Conservation (phyloP, 2,329 filamentous ascomycete species). For the Penicillium sp. region DNA sequence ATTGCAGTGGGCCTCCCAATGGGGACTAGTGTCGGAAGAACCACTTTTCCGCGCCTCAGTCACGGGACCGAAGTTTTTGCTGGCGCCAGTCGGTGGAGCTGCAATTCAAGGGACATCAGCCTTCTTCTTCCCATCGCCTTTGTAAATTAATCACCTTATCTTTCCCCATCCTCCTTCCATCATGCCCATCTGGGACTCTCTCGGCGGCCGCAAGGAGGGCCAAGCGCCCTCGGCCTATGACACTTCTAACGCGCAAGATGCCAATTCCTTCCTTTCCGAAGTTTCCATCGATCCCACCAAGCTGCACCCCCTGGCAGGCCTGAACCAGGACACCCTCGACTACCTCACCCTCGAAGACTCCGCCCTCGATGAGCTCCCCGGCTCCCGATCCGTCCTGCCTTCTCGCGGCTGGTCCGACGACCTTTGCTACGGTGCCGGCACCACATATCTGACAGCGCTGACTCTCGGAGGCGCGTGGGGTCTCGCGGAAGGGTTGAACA, state of each 20-base stretch:
- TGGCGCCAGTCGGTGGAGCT: conserved; percentile 26
- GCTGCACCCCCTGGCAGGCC: conserved; percentile 87
- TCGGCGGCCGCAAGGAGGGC: conserved; percentile 59
- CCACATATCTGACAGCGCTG: conserved; percentile 87
- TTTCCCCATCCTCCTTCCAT: conserved; percentile 22
- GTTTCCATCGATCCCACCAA: conserved; percentile 79
- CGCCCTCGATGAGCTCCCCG: conserved; percentile 79
- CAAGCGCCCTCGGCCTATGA: conserved; percentile 64
- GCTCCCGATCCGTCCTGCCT: conserved; percentile 81
- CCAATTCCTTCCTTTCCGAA: conserved; percentile 78
- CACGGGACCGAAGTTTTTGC: conserved; percentile 44
- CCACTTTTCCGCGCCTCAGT: conserved; percentile 23
- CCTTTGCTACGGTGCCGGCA: conserved; percentile 93
- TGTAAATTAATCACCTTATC: conserved; percentile 27
- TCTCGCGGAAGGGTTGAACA: conserved; percentile 80
- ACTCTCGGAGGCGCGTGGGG: conserved; percentile 88
- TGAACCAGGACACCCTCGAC: conserved; percentile 90
- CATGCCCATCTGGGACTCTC: conserved; percentile 61
- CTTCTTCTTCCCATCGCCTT: conserved; percentile 20
- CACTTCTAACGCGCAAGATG: conserved; percentile 71
- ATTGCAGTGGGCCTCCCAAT: conserved; percentile 27
- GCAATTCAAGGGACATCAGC: conserved; percentile 24
- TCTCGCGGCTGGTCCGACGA: conserved; percentile 98
- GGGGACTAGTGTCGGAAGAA: conserved; percentile 26
- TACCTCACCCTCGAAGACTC: conserved; percentile 95